These are phyloP conservation scores for Pyrenophora tritici-repentis DNA, from an alignment of 2,329 filamentous ascomycete species.

Conservation along the genomic window DNA sequence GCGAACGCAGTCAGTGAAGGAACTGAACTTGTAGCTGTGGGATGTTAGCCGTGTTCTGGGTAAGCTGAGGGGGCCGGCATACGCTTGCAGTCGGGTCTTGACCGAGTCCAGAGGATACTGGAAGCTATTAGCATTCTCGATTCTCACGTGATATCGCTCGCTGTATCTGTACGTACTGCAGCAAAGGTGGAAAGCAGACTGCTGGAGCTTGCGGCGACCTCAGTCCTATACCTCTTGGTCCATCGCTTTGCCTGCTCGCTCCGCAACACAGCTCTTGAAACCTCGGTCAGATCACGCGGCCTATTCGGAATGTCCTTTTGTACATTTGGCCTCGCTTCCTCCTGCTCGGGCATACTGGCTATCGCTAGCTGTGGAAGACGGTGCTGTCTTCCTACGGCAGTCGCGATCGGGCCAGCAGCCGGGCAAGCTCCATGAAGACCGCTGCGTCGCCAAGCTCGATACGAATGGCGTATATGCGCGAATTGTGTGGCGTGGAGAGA, in stretches of 20 bases:
- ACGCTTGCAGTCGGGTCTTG: slow-evolving; percentile 86
- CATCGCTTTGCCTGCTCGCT: slow-evolving; percentile 58
- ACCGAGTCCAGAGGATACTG: slow-evolving; percentile 84
- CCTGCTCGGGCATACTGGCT: slow-evolving; percentile 51
- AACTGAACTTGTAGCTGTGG: slow-evolving; percentile 69
- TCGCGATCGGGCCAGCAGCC: slow-evolving; percentile 61
- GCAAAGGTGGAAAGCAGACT: slow-evolving; percentile 78
- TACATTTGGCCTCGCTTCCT: slow-evolving; percentile 27
- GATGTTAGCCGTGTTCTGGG: slow-evolving; percentile 20
- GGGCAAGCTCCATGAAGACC: slow-evolving; percentile 60
- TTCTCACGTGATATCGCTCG: too few relatives aligned
- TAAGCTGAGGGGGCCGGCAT: slow-evolving; percentile 24
- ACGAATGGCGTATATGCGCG: slow-evolving; percentile 19
- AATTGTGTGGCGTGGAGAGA: slow-evolving; percentile 10
- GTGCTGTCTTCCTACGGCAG: slow-evolving; percentile 62
- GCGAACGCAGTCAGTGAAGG: slow-evolving; percentile 73
- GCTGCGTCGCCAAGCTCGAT: slow-evolving; percentile 27
- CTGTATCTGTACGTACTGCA: slow-evolving; percentile 55
- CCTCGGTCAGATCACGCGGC: slow-evolving; percentile 48
- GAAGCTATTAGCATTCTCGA: slow-evolving; percentile 25
- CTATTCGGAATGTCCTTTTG: slow-evolving; percentile 26
- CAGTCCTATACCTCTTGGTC: slow-evolving; percentile 77
- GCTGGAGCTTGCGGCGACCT: slow-evolving; percentile 77
- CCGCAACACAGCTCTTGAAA: slow-evolving; percentile 42
- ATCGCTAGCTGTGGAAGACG: slow-evolving; percentile 58